These are phyloP conservation scores for Arthrocladium fulminans DNA, from an alignment of 2,329 filamentous ascomycete genomes.

Conservation along the genomic window DNA sequence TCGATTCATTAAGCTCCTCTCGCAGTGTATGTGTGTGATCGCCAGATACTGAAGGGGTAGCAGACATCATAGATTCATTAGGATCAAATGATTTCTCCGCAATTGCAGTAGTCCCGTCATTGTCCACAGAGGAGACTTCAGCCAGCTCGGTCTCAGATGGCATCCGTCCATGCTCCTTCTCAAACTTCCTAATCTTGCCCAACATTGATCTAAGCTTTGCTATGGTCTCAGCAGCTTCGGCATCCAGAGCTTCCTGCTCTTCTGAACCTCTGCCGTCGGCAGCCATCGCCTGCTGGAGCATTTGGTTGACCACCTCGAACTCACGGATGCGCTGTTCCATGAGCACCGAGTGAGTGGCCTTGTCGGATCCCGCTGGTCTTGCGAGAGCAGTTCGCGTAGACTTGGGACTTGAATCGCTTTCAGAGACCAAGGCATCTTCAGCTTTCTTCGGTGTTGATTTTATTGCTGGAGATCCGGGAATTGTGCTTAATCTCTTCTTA, in stretches of 20 bases:
- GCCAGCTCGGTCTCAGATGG: constrained; percentile 17
- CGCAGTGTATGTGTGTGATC: constrained; percentile 10
- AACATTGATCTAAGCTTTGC: constrained; percentile 23
- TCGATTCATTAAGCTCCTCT: constrained; percentile 11
- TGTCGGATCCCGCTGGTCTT: constrained; percentile 18
- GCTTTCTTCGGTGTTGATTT: constrained; percentile 22
- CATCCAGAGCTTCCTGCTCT: constrained; percentile 21
- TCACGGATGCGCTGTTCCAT: constrained; percentile 26
- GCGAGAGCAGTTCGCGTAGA: constrained; percentile 8
- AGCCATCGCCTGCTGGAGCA: constrained; percentile 26
- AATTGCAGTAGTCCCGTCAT: neutral
- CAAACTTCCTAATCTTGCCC: constrained; percentile 20
- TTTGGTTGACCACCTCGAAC: constrained; percentile 24
- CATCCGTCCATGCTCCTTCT: constrained; percentile 18
- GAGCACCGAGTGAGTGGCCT: constrained; percentile 24
- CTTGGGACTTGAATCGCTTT: constrained; percentile 14
- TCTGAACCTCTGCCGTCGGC: constrained; percentile 23
- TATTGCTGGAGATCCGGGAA: constrained; percentile 23
- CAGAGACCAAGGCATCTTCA: constrained; percentile 25
- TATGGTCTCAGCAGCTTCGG: constrained; percentile 21
- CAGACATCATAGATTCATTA: neutral
- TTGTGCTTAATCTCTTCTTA: constrained; percentile 32
- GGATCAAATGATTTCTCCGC: neutral
- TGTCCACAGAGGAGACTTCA: constrained; percentile 12
- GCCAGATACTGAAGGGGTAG: constrained; percentile 1